phyloP scores from a whole-genome alignment of 208 protist species.

The Leishmania gerbilli region DNA sequence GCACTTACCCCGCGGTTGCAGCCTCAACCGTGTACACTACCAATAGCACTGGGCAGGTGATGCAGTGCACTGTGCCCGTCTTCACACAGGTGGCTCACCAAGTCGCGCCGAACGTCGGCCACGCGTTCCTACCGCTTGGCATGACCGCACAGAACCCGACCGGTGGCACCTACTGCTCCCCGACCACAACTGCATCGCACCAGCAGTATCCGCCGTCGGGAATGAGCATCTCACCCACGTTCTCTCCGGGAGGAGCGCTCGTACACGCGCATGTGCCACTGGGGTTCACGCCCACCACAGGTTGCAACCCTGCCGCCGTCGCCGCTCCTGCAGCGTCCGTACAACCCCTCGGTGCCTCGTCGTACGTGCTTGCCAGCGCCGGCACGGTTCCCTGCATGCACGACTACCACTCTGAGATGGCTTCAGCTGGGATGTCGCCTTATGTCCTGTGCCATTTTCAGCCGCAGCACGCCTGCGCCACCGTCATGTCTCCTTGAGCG shows the following conservation, averaged over 20 bases:
- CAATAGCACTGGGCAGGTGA: constrained; percentile 7
- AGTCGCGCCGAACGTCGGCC: constrained; percentile 1
- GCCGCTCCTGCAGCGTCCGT: constrained; percentile 10
- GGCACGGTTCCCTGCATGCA: constrained; percentile 8
- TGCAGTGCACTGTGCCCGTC: constrained; percentile 26
- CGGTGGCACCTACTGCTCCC: constrained; percentile 24
- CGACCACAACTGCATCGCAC: constrained; percentile 8
- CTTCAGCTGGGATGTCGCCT: constrained; percentile 17
- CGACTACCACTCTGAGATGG: constrained; percentile 22
- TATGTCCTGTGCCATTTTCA: constrained; percentile 34
- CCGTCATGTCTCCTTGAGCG: constrained; percentile 32
- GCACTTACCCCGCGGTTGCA: constrained; percentile 13
- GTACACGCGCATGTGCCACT: constrained; percentile 24
- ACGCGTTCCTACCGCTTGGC: constrained; percentile 17
- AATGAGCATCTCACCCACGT: constrained; percentile 22
- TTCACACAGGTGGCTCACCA: constrained; percentile 20
- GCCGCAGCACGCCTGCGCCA: constrained; percentile 23
- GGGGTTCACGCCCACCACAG: constrained; percentile 15
- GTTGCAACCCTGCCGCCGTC: neutral
- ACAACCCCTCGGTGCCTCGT: constrained; percentile 22
- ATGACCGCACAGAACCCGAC: constrained; percentile 12
- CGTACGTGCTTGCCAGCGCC: constrained; percentile 25
- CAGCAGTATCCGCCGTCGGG: constrained; percentile 14
- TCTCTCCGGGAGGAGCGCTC: constrained; percentile 18
- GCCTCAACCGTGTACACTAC: constrained; percentile 5